Evolutionary conservation across 441 rosid species (phyloP).

Genomic region (Jatropha multifida): DNA sequence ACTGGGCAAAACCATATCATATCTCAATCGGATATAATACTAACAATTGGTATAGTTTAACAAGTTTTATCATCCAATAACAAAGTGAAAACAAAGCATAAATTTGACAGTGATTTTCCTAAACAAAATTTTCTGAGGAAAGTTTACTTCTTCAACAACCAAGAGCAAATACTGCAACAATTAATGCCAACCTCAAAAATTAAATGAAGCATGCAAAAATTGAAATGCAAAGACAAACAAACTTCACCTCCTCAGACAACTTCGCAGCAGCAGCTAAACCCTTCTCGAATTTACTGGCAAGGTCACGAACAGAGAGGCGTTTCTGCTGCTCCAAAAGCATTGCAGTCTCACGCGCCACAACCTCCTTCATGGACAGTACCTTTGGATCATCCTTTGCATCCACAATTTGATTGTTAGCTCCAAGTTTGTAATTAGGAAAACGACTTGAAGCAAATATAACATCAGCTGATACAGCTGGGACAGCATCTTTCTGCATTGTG

Average conservation of each 20-base stretch:
- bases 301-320: constrained; percentile 92
- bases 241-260: constrained; percentile 82
- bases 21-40: background rate
- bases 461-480: constrained; percentile 78
- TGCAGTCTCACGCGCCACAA: constrained; percentile 86
- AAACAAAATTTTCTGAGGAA: constrained; percentile 2
- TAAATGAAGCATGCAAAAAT: constrained; percentile 13
- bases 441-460: constrained; percentile 80
- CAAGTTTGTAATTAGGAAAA: constrained; percentile 81
- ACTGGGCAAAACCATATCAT: constrained; percentile 2
- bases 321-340: constrained; percentile 88
- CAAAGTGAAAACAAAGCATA: background rate
- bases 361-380: constrained; percentile 84
- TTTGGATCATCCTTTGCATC: constrained; percentile 72
- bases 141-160: background rate
- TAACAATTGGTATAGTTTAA: background rate
- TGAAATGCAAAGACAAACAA: constrained; percentile 9
- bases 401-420: constrained; percentile 70
- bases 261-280: constrained; percentile 95
- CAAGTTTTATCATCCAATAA: constrained; percentile 1
- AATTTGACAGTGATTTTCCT: background rate
- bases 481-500: constrained; percentile 62
- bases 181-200: background rate
- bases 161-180: background rate
- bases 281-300: constrained; percentile 92